phyloP scores from a whole-genome alignment of 1,284 basidiomycete species.

The Ceratobasidium sp. region DNA sequence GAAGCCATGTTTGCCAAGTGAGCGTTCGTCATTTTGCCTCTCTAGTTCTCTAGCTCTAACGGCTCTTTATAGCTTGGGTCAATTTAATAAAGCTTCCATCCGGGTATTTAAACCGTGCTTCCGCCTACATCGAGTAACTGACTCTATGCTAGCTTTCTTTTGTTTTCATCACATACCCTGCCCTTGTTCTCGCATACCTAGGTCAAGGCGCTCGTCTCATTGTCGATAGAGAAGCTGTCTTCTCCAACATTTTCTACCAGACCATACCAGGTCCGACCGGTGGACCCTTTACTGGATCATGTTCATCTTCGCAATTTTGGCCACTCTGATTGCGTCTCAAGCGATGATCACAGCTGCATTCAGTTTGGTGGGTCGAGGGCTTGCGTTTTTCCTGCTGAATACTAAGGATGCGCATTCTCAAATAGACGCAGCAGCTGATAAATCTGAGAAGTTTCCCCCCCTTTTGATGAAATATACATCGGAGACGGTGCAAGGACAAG shows the following conservation, averaged over 20 bases:
- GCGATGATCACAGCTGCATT: conserved; percentile 75
- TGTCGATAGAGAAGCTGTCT: conserved; percentile 56
- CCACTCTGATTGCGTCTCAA: conserved; percentile 69
- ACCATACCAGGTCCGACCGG: conserved; percentile 64
- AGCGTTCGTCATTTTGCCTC: conserved; percentile 37
- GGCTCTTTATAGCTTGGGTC: conserved; percentile 60
- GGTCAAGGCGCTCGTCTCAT: conserved; percentile 73
- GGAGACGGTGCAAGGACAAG: conserved; percentile 65
- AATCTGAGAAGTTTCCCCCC: conserved; percentile 66
- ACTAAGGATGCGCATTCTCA: conserved; percentile 43
- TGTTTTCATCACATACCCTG: conserved; percentile 62
- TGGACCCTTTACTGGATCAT: conserved; percentile 68
- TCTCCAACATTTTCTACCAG: conserved; percentile 67
- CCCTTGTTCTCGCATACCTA: conserved; percentile 68
- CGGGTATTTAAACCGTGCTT: conserved; percentile 50
- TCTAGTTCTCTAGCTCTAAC: neutral
- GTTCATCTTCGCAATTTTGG: conserved; percentile 67
- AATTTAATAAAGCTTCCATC: conserved; percentile 67
- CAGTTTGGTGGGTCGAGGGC: conserved; percentile 52
- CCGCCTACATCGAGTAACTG: neutral
- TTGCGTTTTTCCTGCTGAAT: neutral
- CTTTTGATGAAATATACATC: conserved; percentile 64
- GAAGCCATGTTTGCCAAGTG: conserved; percentile 74
- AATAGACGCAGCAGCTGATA: conserved; percentile 64
- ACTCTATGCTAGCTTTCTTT: conserved; percentile 58